Conservation (phyloP, 805 yeast species). For the Candida khao-thaluensis region DNA sequence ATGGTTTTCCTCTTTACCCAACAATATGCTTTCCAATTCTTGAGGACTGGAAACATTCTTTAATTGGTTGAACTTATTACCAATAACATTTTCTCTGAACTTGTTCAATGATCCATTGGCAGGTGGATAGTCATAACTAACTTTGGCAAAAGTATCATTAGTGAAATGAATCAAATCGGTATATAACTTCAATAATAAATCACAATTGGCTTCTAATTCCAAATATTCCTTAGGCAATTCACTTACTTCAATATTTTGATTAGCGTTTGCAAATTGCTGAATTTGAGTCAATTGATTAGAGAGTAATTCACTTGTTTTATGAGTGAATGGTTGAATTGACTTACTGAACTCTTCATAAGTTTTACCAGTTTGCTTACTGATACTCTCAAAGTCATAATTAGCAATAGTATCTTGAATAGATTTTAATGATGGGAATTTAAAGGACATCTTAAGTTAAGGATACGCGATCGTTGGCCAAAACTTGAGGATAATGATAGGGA, state of each 20-base stretch:
- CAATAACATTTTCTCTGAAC: slow-evolving; percentile 58
- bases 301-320: slow-evolving; percentile 57
- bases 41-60: slow-evolving; percentile 64
- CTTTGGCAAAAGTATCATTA: slow-evolving; percentile 62
- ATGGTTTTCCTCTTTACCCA: slow-evolving; percentile 26
- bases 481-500: too few species aligned
- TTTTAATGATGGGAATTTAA: slow-evolving; percentile 15
- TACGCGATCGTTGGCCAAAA: slow-evolving; percentile 8
- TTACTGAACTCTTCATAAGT: slow-evolving; percentile 46
- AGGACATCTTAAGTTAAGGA: slow-evolving; percentile 11
- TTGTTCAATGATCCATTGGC: slow-evolving; percentile 47
- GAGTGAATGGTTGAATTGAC: slow-evolving; percentile 52
- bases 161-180: slow-evolving; percentile 45
- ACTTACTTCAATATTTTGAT: slow-evolving; percentile 56
- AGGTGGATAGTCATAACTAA: slow-evolving; percentile 82
- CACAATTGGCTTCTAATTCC: slow-evolving; percentile 65
- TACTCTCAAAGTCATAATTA: slow-evolving; percentile 37
- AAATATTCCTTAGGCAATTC: slow-evolving; percentile 75
- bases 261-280: slow-evolving; percentile 36
- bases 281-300: slow-evolving; percentile 61
- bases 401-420: slow-evolving; percentile 42
- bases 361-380: slow-evolving; percentile 37
- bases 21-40: slow-evolving; percentile 60
- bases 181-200: slow-evolving; percentile 59
- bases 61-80: slow-evolving; percentile 56